Evolutionary conservation across 352 stramenopile species (phyloP).

Genomic region (Globisporangium okanoganense): DNA sequence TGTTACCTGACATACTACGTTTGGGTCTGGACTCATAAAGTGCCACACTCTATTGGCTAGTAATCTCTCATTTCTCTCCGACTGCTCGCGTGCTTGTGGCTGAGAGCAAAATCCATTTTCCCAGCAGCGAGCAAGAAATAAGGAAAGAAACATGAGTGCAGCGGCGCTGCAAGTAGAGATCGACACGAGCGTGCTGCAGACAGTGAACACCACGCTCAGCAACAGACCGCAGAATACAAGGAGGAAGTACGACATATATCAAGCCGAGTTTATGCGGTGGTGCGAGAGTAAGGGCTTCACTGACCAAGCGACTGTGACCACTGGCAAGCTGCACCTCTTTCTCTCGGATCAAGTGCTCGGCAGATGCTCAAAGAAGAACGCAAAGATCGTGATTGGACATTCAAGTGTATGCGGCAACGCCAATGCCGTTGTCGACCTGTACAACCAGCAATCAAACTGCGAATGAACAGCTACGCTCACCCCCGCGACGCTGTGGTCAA

Average conservation of each 20-base stretch:
- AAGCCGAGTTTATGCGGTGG: not conserved
- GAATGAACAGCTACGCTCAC: not conserved
- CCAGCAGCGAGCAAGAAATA: not conserved
- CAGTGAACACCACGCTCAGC: not conserved
- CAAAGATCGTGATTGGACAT: not conserved
- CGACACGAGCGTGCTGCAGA: not conserved
- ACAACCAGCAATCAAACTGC: not conserved
- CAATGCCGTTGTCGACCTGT: not conserved
- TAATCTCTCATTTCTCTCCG: no score
- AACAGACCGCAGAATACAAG: not conserved
- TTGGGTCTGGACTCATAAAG: no score
- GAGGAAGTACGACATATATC: not conserved
- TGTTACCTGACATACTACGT: no score
- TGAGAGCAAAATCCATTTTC: no score
- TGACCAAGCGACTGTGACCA: not conserved
- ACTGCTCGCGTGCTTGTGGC: no score
- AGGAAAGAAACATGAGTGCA: not conserved
- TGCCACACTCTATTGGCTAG: no score
- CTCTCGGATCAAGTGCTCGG: not conserved
- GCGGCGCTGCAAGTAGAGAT: not conserved
- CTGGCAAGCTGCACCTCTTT: not conserved
- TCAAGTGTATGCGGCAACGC: not conserved
- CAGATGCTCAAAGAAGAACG: not conserved
- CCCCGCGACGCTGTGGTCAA: not conserved
- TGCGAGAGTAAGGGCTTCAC: not conserved